A percentile compares a stretch with the other conserved stretches of the same genome.
phyloP scores from a whole-genome alignment of 352 stramenopile species.

The Phytophthora sp. region DNA sequence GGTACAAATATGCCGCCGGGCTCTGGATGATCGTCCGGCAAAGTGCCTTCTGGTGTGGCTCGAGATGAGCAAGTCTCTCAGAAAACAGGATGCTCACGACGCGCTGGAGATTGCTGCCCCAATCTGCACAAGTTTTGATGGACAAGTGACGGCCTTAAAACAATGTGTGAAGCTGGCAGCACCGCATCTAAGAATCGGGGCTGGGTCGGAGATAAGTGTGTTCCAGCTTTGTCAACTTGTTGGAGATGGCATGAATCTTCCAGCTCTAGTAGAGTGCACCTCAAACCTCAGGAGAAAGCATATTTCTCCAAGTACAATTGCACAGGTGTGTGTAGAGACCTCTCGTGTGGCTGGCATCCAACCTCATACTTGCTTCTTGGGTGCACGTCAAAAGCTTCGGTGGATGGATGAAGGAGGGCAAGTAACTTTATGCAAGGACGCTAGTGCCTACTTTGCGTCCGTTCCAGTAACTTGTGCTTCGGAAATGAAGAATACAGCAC shows the following conservation, averaged over 20 bases:
- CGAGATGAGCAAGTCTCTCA: conserved; percentile 30
- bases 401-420: conserved; percentile 53
- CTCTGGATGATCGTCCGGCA: conserved; percentile 32
- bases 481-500: conserved; percentile 12
- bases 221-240: conserved; percentile 38
- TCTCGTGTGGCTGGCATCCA: not conserved
- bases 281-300: conserved; percentile 24
- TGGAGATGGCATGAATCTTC: conserved; percentile 11
- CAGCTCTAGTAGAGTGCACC: conserved; percentile 28
- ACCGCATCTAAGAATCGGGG: conserved; percentile 18
- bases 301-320: conserved; percentile 23
- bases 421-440: conserved; percentile 39
- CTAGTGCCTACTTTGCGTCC: conserved; percentile 1
- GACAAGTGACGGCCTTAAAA: conserved; percentile 25
- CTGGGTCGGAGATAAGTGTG: conserved; percentile 7
- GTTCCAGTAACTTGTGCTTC: conserved; percentile 45
- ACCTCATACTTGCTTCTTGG: conserved; percentile 51
- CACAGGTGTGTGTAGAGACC: conserved; percentile 37
- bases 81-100: conserved; percentile 22
- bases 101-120: not conserved
- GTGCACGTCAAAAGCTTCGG: conserved; percentile 43
- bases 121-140: conserved; percentile 26
- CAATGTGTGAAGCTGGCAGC: conserved; percentile 34
- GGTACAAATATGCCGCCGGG: conserved; percentile 40
- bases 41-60: conserved; percentile 46